phyloP scores from a whole-genome alignment of 2,329 filamentous ascomycete species.

The Clarireedia monteithiana region DNA sequence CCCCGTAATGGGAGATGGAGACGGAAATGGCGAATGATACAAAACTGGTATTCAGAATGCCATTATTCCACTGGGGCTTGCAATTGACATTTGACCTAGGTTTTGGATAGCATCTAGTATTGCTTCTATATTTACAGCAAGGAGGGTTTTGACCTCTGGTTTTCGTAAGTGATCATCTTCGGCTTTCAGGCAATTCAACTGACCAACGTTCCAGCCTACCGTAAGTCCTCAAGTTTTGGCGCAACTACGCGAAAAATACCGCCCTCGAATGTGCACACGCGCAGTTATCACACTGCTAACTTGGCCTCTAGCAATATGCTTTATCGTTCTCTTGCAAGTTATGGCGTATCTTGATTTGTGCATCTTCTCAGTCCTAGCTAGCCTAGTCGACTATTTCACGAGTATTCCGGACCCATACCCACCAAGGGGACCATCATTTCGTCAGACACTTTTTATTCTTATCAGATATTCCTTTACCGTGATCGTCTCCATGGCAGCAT shows the following conservation, averaged over 20 bases:
- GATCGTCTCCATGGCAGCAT: constrained; percentile 1
- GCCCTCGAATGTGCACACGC: background rate
- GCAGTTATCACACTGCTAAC: constrained; percentile 7
- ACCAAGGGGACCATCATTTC: background rate
- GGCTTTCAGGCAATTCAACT: background rate
- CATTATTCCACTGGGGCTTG: no score
- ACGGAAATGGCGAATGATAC: constrained; percentile 1
- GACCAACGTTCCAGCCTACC: background rate
- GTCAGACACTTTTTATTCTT: background rate
- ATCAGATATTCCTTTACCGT: background rate
- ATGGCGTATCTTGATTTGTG: constrained; percentile 17
- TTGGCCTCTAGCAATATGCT: constrained; percentile 24
- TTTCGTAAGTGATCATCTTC: constrained; percentile 20
- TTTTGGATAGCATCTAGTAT: constrained; percentile 4
- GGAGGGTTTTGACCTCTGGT: constrained; percentile 19
- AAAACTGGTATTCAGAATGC: background rate
- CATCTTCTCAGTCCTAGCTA: constrained; percentile 10
- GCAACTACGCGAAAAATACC: background rate
- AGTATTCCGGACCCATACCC: background rate
- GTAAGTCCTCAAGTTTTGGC: background rate
- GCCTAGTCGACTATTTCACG: constrained; percentile 11
- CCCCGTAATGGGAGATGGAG: background rate
- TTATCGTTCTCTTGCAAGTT: constrained; percentile 19
- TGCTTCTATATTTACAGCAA: constrained; percentile 3
- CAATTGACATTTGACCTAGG: background rate